A percentile compares a stretch with the other conserved stretches of the same genome.
phyloP scores from a whole-genome alignment of 2,329 filamentous ascomycete species.

The Orbilia javanica region DNA sequence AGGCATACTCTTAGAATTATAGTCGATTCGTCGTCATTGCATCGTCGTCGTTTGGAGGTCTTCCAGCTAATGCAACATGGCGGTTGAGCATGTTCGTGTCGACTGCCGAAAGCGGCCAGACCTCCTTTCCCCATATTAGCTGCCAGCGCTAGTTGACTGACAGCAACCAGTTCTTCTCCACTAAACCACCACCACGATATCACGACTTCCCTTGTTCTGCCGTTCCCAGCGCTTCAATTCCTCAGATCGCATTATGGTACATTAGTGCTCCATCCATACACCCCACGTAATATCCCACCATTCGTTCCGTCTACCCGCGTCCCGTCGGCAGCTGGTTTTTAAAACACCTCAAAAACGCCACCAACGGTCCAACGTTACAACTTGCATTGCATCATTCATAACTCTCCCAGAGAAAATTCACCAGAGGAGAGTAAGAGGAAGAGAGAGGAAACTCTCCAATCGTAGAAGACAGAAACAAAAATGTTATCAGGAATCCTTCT shows the following conservation, averaged over 20 bases:
- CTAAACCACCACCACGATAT: not conserved
- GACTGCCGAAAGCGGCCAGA: constrained; percentile 35
- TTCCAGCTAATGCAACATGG: too few species aligned
- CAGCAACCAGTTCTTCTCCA: not conserved
- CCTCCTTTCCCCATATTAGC: constrained; percentile 57
- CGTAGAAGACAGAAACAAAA: constrained; percentile 62
- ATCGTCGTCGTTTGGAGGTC: too few species aligned
- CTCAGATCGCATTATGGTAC: constrained; percentile 4
- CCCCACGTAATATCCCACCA: not conserved
- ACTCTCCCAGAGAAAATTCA: too few species aligned
- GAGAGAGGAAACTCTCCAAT: not conserved
- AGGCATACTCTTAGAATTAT: constrained; percentile 45
- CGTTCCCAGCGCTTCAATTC: not conserved
- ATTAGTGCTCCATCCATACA: not conserved
- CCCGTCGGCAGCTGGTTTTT: not conserved
- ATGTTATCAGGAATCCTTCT: constrained; percentile 98
- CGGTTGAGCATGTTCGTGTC: constrained; percentile 25
- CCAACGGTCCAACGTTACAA: not conserved
- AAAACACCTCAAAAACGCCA: constrained; percentile 20
- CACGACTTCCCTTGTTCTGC: not conserved
- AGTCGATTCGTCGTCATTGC: constrained; percentile 6
- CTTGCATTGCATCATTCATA: not conserved
- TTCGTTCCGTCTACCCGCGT: not conserved
- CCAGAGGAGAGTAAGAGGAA: too few species aligned
- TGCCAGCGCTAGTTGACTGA: not conserved